Evolutionary conservation across 1,139 yeast species (phyloP).

Genomic region (Blastobotrys serpentis): DNA sequence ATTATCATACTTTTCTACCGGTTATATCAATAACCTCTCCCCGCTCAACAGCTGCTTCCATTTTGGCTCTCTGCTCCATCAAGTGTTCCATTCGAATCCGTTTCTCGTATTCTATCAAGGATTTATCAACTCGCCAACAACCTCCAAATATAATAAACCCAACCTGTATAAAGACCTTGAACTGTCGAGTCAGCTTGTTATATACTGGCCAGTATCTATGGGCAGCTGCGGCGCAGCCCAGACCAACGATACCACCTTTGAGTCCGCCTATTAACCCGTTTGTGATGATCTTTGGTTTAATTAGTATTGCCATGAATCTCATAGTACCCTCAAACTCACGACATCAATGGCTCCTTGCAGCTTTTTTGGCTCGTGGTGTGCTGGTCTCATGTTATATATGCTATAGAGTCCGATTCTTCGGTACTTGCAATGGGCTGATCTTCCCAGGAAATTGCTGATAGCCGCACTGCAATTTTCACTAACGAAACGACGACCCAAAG

Average conservation of each 20-base stretch:
- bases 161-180: slow-evolving; percentile 32
- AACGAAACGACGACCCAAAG: no score
- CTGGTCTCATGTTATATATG: slow-evolving; percentile 30
- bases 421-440: no score
- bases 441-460: not conserved
- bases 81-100: slow-evolving; percentile 24
- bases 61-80: slow-evolving; percentile 10
- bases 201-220: slow-evolving; percentile 32
- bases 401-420: no score
- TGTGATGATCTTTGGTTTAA: slow-evolving; percentile 32
- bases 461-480: not conserved
- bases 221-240: slow-evolving; percentile 28
- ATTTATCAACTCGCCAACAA: slow-evolving; percentile 31
- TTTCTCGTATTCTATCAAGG: slow-evolving; percentile 30
- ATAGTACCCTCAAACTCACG: slow-evolving; percentile 29
- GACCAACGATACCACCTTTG: slow-evolving; percentile 31
- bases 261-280: slow-evolving; percentile 31
- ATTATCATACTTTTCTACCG: slow-evolving; percentile 17
- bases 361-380: slow-evolving; percentile 35
- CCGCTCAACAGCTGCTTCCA: slow-evolving; percentile 32
- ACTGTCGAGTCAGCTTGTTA: slow-evolving; percentile 30
- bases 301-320: no score
- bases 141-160: slow-evolving; percentile 34
- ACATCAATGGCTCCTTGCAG: slow-evolving; percentile 34
- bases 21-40: slow-evolving; percentile 30